phyloP scores from a whole-genome alignment of 805 yeast genomes.

The Zygosaccharomyces bisporus region DNA sequence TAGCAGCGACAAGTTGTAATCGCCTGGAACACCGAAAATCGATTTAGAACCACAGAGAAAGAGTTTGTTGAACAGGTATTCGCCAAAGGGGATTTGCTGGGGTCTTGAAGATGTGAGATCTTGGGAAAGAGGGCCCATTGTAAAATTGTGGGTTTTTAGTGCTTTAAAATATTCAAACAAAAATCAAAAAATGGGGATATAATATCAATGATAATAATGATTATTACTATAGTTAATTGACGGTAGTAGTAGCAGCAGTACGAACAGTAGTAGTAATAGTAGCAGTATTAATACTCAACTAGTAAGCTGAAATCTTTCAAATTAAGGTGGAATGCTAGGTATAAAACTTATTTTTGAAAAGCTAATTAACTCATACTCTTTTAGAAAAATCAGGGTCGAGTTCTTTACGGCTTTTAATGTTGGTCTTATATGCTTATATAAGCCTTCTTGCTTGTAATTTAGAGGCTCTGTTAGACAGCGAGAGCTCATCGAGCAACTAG shows the following conservation, averaged over 20 bases:
- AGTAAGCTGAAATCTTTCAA: too few species aligned
- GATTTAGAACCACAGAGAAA: constrained; percentile 52
- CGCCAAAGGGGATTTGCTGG: constrained; percentile 51
- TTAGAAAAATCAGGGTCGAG: not conserved
- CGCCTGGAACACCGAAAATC: constrained; percentile 78
- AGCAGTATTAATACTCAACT: too few species aligned
- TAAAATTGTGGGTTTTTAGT: not conserved
- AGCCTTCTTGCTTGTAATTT: not conserved
- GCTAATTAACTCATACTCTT: not conserved
- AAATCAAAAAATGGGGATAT: too few species aligned
- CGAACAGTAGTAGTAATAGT: too few species aligned
- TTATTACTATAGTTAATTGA: too few species aligned
- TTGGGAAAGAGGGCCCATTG: constrained; percentile 14
- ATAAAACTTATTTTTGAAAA: too few species aligned
- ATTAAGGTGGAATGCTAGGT: too few species aligned
- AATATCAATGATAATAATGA: too few species aligned
- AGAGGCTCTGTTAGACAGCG: not conserved
- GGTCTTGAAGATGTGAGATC: constrained; percentile 3
- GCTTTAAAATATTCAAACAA: too few species aligned
- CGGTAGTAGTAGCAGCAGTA: too few species aligned
- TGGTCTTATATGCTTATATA: not conserved
- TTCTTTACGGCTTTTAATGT: not conserved
- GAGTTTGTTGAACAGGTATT: constrained; percentile 58
- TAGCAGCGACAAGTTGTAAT: constrained; percentile 61
- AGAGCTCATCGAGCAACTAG: not conserved